Evolutionary conservation across 176 grass and related monocot species (phyloP).

Genomic region (Zoysia pacifica): DNA sequence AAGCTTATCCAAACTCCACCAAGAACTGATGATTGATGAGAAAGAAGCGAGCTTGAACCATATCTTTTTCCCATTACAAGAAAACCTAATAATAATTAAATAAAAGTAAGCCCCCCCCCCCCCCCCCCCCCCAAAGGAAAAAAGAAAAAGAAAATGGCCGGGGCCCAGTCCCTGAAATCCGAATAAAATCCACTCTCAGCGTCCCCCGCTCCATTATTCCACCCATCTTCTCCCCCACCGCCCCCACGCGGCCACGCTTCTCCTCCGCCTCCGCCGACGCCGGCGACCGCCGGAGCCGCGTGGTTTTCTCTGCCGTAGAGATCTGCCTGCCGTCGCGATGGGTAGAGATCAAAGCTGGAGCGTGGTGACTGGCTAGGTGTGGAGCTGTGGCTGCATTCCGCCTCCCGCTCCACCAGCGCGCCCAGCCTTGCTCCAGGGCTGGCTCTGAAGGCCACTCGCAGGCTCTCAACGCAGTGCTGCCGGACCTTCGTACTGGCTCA

Average conservation of each 20-base stretch:
- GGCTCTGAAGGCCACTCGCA: neutral
- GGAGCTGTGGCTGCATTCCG: conserved; percentile 20
- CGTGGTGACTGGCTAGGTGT: neutral
- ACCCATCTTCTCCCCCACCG: neutral
- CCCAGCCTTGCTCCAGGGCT: neutral
- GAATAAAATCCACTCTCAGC: conserved; percentile 60
- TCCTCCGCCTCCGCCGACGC: neutral
- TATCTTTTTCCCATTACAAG: neutral
- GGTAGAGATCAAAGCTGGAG: too few species aligned
- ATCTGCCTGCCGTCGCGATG: neutral
- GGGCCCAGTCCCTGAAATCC: conserved; percentile 25
- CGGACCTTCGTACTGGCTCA: neutral
- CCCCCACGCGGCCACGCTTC: neutral
- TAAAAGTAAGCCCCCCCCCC: neutral
- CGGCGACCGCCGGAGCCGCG: neutral
- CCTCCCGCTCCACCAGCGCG: neutral
- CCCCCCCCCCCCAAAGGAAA: too few species aligned
- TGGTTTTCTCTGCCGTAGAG: neutral
- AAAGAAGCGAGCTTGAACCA: neutral
- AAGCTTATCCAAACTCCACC: conserved; percentile 39
- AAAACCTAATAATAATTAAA: neutral
- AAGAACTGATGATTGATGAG: neutral
- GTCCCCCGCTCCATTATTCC: conserved; percentile 46
- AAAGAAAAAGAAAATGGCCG: neutral
- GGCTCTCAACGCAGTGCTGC: neutral